Conservation (phyloP, 2,329 filamentous ascomycete genomes). For the Trichoderma koningii region DNA sequence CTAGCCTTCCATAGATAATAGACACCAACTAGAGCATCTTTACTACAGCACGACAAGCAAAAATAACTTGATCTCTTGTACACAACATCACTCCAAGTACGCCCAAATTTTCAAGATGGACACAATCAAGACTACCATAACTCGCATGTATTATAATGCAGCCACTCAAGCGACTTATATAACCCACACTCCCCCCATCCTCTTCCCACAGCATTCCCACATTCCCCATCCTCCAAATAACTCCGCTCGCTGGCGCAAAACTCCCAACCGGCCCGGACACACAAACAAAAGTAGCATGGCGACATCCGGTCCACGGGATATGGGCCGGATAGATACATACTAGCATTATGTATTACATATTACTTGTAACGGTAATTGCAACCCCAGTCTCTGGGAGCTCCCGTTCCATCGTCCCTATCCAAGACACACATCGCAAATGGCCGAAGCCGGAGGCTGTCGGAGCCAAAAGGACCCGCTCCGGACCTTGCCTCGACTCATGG, state of each 20-base stretch:
- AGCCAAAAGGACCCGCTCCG: conserved; percentile 14
- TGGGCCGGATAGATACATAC: background rate
- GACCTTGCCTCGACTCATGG: conserved; percentile 17
- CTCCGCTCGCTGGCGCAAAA: conserved; percentile 2
- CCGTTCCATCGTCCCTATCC: background rate
- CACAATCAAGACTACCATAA: too few relatives aligned
- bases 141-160: too few relatives aligned
- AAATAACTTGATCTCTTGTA: too few relatives aligned
- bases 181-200: too few relatives aligned
- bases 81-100: too few relatives aligned
- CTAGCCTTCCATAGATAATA: background rate
- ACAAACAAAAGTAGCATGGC: background rate
- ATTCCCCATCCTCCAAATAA: too few relatives aligned
- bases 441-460: conserved; percentile 20
- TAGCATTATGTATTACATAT: too few relatives aligned
- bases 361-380: too few relatives aligned
- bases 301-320: conserved; percentile 10
- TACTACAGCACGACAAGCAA: too few relatives aligned
- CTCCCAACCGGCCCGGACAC: conserved; percentile 8
- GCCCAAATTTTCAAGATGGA: too few relatives aligned
- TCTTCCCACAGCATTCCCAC: too few relatives aligned
- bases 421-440: background rate
- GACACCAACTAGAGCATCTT: background rate
- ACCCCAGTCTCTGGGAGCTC: conserved; percentile 17
- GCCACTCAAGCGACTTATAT: too few relatives aligned